Evolutionary conservation across 305 asterid species (phyloP), one percentile per base, ranked within the genome.

Genomic region (Nicotiana rustica): DNA sequence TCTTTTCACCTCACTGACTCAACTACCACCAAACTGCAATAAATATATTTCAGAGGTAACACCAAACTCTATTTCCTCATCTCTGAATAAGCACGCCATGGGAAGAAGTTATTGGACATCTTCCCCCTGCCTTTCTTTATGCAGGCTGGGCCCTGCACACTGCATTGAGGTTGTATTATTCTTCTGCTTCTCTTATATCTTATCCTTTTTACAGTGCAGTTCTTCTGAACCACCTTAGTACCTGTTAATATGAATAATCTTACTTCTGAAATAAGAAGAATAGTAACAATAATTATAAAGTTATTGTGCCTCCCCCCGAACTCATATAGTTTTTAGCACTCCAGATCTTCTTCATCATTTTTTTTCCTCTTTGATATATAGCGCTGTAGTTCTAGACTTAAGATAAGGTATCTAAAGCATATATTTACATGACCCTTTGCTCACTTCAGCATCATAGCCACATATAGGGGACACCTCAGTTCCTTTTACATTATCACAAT

Each of bases 361-460:
- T 18, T 7, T n/a, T 44, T 71, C 56, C 14, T 71, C 4, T 19
- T 71, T 6, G 14, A 15, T n/a, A 44, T 21, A 21, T 47, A 21
- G 38, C 38, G 13, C 78, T 71, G 38, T 21, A 71, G 60, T 19
- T 71, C 31, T 19, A 44, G 13, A 19, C 35, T 44, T 71, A 1
- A 17, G 7, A 69, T 36, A 41, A 69, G 44, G 78, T 41, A 71
- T 19, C 78, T 19, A 38, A 71, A 71, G 38, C 38, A 71, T 21
- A 47, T 56, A 47, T 21, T 10, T 21, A 47, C 0, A 2, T 19
- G 52, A 44, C 47, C 78, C 36, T 44, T 29, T 44, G 0, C 60
- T 71, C 60, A 19, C 38, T 41, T 44, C 61, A 71, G 17, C 9
- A 25, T 64, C 68, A 10, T 64, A 10, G 36, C 68, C 68, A 2